A percentile compares a stretch with the other conserved stretches of the same genome.
Evolutionary conservation across 1,284 basidiomycete species (phyloP).

Genomic region (Xerocomus tenax): DNA sequence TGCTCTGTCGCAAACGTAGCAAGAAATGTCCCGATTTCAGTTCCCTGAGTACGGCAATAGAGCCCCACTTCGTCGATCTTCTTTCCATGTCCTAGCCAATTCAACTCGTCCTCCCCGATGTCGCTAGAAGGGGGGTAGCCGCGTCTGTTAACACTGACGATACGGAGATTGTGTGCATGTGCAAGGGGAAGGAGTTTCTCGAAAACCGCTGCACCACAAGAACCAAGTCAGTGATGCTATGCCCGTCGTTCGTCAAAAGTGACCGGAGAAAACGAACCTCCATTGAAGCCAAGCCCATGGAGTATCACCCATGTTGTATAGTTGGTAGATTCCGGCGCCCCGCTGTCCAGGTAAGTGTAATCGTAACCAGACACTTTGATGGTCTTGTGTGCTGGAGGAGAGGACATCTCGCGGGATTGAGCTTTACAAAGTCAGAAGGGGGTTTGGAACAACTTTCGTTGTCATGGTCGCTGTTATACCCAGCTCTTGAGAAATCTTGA

Average conservation of each 20-base stretch:
- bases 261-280: neutral
- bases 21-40: conserved; percentile 23
- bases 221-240: neutral
- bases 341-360: conserved; percentile 20
- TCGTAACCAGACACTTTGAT: conserved; percentile 16
- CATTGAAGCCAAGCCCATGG: conserved; percentile 22
- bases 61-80: conserved; percentile 15
- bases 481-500: neutral
- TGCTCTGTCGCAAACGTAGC: conserved; percentile 17
- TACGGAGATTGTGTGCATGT: conserved; percentile 19
- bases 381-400: conserved; percentile 2
- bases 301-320: conserved; percentile 23
- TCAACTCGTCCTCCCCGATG: conserved; percentile 13
- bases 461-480: neutral
- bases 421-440: neutral
- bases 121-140: conserved; percentile 25
- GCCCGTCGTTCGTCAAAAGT: neutral
- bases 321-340: conserved; percentile 11
- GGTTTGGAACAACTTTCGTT: neutral
- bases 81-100: conserved; percentile 14
- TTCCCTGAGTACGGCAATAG: conserved; percentile 20
- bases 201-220: conserved; percentile 5
- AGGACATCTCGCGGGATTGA: conserved; percentile 3
- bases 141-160: conserved; percentile 23
- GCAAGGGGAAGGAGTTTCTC: conserved; percentile 24